Base-by-base conservation (phyloP, 192 early-diverging fungal genomes). In the Gryganskiella cystojenkinii region DNA sequence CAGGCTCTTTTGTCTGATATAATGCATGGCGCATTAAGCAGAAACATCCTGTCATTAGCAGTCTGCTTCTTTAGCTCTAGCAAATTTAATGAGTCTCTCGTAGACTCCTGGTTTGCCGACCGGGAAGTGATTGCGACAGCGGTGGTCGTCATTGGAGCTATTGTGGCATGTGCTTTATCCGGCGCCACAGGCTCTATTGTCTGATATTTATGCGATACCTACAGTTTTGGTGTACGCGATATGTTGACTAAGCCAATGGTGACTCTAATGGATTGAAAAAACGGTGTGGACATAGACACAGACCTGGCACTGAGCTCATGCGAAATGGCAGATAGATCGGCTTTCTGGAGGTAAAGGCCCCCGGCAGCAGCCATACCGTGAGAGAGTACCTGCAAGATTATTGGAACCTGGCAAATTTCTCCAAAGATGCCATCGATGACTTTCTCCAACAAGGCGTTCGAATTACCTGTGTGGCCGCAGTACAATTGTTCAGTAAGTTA, bases 21-120 rank as follows among this genome's bases (percentile, higher is more conserved):
- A n/a, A n/a, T n/a, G n/a, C n/a, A n/a, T n/a, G n/a, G n/a, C n/a
- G n/a, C n/a, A n/a, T n/a, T n/a, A n/a, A n/a, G 63, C 45, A 65
- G 25, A 54, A 65, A 67, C 55, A 67, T 45, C 54, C 44, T 67
- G 64, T 67, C 64, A 46, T 54, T 67, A 42, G 55, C 43, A 25
- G 64, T 49, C 40, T 49, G 55, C 55, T 57, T 57, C 64, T 57
- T 67, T 67, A 57, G 55, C 64, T 67, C 55, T 67, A 49, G 55
- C 64, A 57, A 53, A 57, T 34, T 57, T 57, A 67, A 67, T 55
- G 33, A 67, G 55, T 57, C 45, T 30, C 49, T 67, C 55, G 13
- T 34, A 30, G 64, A 56, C 64, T 56, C 49, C 54, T 67, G 64
- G 55, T 57, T 67, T 67, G 64, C 55, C 44, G 64, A 67, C 54